Base-by-base conservation (phyloP, 176 grass and related monocot genomes). In the Neostapfia colusana region DNA sequence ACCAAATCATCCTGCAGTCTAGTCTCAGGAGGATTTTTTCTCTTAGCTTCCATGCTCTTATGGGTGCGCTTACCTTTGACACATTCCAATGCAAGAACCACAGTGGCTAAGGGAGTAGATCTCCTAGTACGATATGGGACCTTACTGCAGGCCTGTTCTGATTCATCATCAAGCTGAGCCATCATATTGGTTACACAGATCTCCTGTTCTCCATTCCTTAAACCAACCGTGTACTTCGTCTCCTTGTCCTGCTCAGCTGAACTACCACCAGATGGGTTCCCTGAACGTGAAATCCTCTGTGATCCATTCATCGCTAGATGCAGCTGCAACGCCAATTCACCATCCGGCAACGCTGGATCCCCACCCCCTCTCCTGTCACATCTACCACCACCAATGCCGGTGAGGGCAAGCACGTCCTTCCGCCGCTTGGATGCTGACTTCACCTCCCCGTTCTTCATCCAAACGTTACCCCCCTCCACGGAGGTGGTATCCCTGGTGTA, bases 301-400 rank as follows among this genome's bases (percentile, higher is more conserved):
- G 90, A 93, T 18, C 90, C 90, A 70, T 93, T 93, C 73, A 93
- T 93, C 3, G 72, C 84, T 53, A 93, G 73, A 89, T 93, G 90
- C 21, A 93, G 71, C 77, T 84, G 87, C 61, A 93, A 75, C 15
- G 90, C 90, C 36, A 93, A 51, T 65, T 87, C 45, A 21, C 87
- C 84, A 36, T 93, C 90, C 0, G 53, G 46, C 6, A 78, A 28
- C 4, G 41, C 81, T 2, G 18, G 48, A 79, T 81, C 77, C 26
- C 34, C 24, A 25, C 36, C 66, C 11, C 7, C n/a, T 41, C 20
- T 35, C 37, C 62, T 26, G 10, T 39, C 43, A 6, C 25, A 73
- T 4, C 18, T 36, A 68, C 25, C 48, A 55, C 48, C 36, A 14
- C 55, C 36, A 16, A 44, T 18, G 6, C 28, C 56, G 0, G 41